Evolutionary conservation across 495 filamentous ascomycete species (phyloP), one percentile per base, ranked within the genome.

Genomic region (Sporormia fimetaria): DNA sequence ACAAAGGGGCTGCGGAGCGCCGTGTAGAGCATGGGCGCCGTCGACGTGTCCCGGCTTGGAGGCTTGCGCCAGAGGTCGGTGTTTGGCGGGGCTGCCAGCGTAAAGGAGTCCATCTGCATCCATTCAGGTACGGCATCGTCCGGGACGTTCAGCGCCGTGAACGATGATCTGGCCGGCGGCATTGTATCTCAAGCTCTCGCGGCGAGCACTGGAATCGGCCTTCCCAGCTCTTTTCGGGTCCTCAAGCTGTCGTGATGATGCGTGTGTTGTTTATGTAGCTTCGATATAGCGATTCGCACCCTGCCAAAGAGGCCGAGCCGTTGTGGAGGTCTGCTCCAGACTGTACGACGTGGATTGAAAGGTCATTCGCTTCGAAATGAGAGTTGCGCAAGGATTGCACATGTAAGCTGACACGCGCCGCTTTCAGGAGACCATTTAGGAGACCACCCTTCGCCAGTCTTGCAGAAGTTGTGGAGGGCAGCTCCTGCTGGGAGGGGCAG

Each of bases 31-130:
- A 73, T 71, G 6, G 71, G 71, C 8, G 71, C 71, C 18, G 71
- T 74, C 6, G 68, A 68, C 6, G 66, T 73, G 51, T 74, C 70
- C 31, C 65, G 66, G 49, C 62, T 64, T 4, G 69, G 71, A 9
- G 70, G 70, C 49, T 74, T 74, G 49, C 71, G 51, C 52, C 55
- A 57, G 44, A 60, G 47, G 29, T 60, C 57, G 9, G 71, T 74
- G 53, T 73, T 73, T 1, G 71, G 70, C 25, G 70, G 67, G 10
- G 71, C 70, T n/a, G 61, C 61, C 21, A 74, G 60, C 3, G 62
- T 68, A 59, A 75, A 75, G 51, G 68, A 72, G 51, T 68, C 70
- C 69, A 75, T 69, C n/a, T n/a, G n/a, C n/a, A n/a, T 49, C 50
- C 63, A 71, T 54, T 62, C 61, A 1, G 71, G 71, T 4, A 73